Evolutionary conservation across 805 yeast genomes (phyloP).

Genomic region (Sungouiozyma intestinalis): DNA sequence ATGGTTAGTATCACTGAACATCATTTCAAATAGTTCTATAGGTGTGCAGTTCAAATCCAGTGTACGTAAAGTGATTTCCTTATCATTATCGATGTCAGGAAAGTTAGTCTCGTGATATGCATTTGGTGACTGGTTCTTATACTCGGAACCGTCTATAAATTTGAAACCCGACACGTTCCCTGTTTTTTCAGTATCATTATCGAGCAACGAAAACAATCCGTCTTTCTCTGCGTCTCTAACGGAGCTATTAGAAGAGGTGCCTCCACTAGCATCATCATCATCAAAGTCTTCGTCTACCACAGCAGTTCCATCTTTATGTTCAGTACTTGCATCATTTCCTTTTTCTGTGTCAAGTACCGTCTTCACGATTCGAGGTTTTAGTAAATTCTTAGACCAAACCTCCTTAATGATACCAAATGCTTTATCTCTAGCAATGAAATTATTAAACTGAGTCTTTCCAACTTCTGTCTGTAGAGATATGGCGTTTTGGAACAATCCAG

Average conservation of each 20-base stretch:
- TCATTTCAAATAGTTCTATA: slow-evolving; percentile 66
- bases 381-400: slow-evolving; percentile 46
- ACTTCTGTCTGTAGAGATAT: slow-evolving; percentile 56
- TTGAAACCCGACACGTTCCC: slow-evolving; percentile 6
- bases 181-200: neutral
- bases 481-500: slow-evolving; percentile 86
- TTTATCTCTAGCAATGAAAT: slow-evolving; percentile 73
- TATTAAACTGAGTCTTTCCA: slow-evolving; percentile 71
- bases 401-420: slow-evolving; percentile 60
- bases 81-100: slow-evolving; percentile 32
- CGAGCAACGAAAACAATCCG: neutral
- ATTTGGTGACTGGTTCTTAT: slow-evolving; percentile 54
- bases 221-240: neutral
- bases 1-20: slow-evolving; percentile 54
- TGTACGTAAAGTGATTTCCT: slow-evolving; percentile 42
- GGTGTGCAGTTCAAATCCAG: slow-evolving; percentile 37
- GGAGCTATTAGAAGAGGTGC: neutral
- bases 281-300: neutral
- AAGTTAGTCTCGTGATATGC: slow-evolving; percentile 49
- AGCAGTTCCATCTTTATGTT: neutral
- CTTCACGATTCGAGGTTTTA: slow-evolving; percentile 5
- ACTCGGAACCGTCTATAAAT: slow-evolving; percentile 32
- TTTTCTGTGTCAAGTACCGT: neutral
- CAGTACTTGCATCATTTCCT: neutral
- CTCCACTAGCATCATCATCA: neutral